These are phyloP conservation scores for Wilcoxina mikolae DNA, from an alignment of 495 filamentous ascomycete genomes.

Conservation along the genomic window DNA sequence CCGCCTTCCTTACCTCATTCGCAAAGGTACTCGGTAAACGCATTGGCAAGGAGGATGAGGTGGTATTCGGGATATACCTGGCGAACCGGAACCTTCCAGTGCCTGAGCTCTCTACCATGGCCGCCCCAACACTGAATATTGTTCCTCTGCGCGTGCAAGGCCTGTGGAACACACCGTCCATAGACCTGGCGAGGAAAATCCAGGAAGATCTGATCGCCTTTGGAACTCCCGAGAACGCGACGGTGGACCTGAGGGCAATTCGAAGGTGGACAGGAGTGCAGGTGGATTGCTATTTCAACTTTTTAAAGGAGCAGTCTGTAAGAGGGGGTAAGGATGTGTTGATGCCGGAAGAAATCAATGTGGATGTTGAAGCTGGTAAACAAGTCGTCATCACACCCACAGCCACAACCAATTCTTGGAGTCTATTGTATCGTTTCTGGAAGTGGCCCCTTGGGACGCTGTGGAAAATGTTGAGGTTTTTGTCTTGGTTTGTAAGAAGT, in stretches of 20 bases:
- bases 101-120: slow-evolving; percentile 25
- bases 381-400: background rate
- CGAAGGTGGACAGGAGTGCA: slow-evolving; percentile 35
- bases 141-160: slow-evolving; percentile 35
- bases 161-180: slow-evolving; percentile 20
- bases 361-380: slow-evolving; percentile 9
- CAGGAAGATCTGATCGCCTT: slow-evolving; percentile 36
- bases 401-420: background rate
- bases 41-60: slow-evolving; percentile 18
- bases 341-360: background rate
- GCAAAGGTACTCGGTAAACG: slow-evolving; percentile 30
- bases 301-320: slow-evolving; percentile 19
- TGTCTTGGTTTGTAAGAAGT: background rate
- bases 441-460: background rate
- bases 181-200: slow-evolving; percentile 33
- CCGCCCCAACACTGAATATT: slow-evolving; percentile 40
- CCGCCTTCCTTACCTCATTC: slow-evolving; percentile 37
- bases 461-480: background rate
- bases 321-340: background rate
- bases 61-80: slow-evolving; percentile 42
- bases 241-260: slow-evolving; percentile 33
- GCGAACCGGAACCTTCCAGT: slow-evolving; percentile 39
- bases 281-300: slow-evolving; percentile 34
- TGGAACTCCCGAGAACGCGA: slow-evolving; percentile 30
- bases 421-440: slow-evolving; percentile 1